Conservation (phyloP, 139 green algal species). For the Coelastrella sp. region DNA sequence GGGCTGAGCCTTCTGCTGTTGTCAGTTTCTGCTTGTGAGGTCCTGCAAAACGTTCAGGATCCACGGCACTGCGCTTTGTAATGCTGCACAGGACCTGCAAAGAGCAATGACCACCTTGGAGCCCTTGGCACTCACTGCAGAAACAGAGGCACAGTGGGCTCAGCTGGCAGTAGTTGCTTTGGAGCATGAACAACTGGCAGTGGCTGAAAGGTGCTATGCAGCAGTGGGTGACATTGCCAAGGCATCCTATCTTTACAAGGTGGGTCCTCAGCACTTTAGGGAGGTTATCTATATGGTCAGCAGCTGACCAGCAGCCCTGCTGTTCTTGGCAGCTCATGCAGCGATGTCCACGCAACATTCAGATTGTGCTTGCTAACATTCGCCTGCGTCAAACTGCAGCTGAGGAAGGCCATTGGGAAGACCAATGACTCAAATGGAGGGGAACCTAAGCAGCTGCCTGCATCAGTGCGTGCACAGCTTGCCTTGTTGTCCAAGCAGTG, state of each 20-base stretch:
- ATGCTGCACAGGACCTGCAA: slow-evolving; percentile 59
- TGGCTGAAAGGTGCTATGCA: slow-evolving; percentile 85
- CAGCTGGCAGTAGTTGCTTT: slow-evolving; percentile 66
- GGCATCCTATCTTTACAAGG: slow-evolving; percentile 75
- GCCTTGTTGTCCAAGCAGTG: slow-evolving; percentile 75
- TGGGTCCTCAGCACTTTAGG: slow-evolving; percentile 22
- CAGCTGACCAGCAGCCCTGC: background rate
- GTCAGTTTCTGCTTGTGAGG: too few relatives aligned
- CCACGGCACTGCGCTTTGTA: background rate
- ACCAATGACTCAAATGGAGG: background rate
- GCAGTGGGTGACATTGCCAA: slow-evolving; percentile 77
- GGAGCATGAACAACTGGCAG: slow-evolving; percentile 63
- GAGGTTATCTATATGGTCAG: background rate
- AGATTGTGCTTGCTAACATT: background rate
- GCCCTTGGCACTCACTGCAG: slow-evolving; percentile 76
- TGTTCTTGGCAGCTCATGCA: too few relatives aligned
- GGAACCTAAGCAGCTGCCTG: background rate
- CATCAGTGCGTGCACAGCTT: slow-evolving; percentile 69
- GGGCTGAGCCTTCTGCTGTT: too few relatives aligned
- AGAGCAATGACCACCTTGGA: slow-evolving; percentile 72
- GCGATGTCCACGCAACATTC: too few relatives aligned
- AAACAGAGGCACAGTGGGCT: slow-evolving; percentile 87
- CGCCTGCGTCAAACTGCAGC: background rate
- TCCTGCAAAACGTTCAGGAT: background rate
- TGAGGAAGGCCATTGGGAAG: slow-evolving; percentile 48